phyloP scores from a whole-genome alignment of 345 rosid species.

The Eucalyptus globulus region DNA sequence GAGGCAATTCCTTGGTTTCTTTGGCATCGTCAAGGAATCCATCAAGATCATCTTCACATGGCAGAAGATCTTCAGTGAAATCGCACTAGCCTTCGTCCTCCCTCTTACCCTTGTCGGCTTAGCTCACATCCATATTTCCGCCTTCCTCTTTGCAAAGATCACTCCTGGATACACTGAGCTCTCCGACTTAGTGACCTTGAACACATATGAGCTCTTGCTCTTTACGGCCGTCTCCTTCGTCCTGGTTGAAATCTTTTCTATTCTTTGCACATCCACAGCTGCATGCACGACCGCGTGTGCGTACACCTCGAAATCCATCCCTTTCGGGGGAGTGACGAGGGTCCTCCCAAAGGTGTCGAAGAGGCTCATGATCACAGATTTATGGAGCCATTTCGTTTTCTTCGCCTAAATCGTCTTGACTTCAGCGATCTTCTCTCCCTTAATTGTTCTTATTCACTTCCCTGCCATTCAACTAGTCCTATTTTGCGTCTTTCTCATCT shows the following conservation, averaged over 20 bases:
- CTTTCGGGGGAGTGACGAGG: constrained; percentile 16
- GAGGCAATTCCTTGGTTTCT: constrained; percentile 33
- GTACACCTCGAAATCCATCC: constrained; percentile 18
- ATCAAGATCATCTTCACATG: constrained; percentile 30
- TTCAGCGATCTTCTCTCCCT: neutral
- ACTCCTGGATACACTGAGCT: neutral
- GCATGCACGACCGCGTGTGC: constrained; percentile 26
- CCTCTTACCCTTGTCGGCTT: constrained; percentile 33
- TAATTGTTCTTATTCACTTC: neutral
- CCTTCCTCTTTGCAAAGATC: constrained; percentile 8
- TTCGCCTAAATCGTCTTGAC: constrained; percentile 7
- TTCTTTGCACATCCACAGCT: constrained; percentile 32
- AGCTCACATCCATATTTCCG: constrained; percentile 17
- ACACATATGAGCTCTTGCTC: constrained; percentile 10
- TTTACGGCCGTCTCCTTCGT: constrained; percentile 18
- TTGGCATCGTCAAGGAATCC: constrained; percentile 28
- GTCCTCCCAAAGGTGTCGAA: constrained; percentile 45
- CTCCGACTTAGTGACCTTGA: neutral
- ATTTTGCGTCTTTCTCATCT: neutral
- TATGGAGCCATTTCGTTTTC: constrained; percentile 2
- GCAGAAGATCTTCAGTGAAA: constrained; percentile 30
- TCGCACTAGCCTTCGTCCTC: constrained; percentile 28
- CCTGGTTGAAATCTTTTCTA: constrained; percentile 19
- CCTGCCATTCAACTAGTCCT: neutral
- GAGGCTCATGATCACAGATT: constrained; percentile 25